Percentiles rank a stretch among this genome's conserved stretches.
These are phyloP conservation scores for Penicillium riverlandense DNA, from an alignment of 495 filamentous ascomycete genomes.

Conservation along the genomic window DNA sequence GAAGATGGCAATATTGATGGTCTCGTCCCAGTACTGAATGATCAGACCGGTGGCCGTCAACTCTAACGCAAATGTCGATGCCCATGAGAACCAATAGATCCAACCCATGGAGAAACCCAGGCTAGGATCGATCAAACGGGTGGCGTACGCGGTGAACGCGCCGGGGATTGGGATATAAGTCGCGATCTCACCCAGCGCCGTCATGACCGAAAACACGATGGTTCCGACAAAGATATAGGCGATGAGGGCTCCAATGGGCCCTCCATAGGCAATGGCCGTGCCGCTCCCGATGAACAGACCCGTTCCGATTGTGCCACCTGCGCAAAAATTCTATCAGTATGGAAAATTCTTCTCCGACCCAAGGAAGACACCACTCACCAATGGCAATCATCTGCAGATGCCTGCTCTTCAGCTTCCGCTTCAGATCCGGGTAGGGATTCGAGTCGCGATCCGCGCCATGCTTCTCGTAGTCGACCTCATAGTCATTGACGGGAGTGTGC, in stretches of 20 bases:
- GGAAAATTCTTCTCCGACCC: slow-evolving; percentile 21
- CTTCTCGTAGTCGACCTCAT: slow-evolving; percentile 37
- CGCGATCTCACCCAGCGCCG: slow-evolving; percentile 61
- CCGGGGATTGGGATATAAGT: slow-evolving; percentile 74
- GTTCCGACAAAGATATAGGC: slow-evolving; percentile 59
- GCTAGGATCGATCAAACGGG: slow-evolving; percentile 64
- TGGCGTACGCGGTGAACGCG: slow-evolving; percentile 67
- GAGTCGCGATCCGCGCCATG: slow-evolving; percentile 33
- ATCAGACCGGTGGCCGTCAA: slow-evolving; percentile 67
- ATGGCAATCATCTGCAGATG: slow-evolving; percentile 73
- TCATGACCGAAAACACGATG: slow-evolving; percentile 55
- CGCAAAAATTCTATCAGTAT: slow-evolving; percentile 24
- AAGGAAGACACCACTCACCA: slow-evolving; percentile 44
- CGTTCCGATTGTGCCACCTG: slow-evolving; percentile 73
- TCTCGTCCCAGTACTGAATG: slow-evolving; percentile 64
- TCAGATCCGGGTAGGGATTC: slow-evolving; percentile 35
- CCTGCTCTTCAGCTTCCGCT: slow-evolving; percentile 60
- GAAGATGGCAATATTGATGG: slow-evolving; percentile 58
- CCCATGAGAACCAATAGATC: slow-evolving; percentile 62
- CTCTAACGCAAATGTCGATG: slow-evolving; percentile 67
- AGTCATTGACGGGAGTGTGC: not conserved
- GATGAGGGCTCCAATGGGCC: slow-evolving; percentile 63
- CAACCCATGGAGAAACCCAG: slow-evolving; percentile 76
- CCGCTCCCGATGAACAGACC: slow-evolving; percentile 76
- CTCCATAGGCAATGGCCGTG: slow-evolving; percentile 54